Evolutionary conservation across 305 asterid species (phyloP), one percentile per base, ranked within the genome.

Genomic region (Stenogyne calaminthoides): DNA sequence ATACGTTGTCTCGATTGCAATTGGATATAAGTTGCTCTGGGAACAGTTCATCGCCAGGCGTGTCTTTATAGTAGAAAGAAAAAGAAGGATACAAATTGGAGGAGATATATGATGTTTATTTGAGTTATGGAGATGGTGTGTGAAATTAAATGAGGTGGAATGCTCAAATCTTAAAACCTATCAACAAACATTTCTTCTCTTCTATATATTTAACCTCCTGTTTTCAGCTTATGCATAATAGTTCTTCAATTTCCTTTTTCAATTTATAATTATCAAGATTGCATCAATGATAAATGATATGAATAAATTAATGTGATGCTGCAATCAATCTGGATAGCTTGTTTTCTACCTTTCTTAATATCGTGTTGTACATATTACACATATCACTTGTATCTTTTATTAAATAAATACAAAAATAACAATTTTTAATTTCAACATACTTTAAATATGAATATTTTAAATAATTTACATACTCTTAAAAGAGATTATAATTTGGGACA

Each of bases 11-110:
- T 40, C 85, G 90, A 72, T 71, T 93, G 84, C 94, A 89, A 60
- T 81, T 91, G 29, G 92, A 93, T 73, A 79, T 80, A 61, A 86
- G 91, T 80, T 80, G 95, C 85, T 84, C 95, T 3, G 95, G 89
- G 51, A 89, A 92, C 80, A 92, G 82, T 81, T 90, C 90, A 18
- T 85, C 97, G n/a, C 88, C 95, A 0, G 95, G 90, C 37, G 82
- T 90, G 72, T 92, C 96, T 18, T 90, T 93, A 14, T 90, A 86
- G 79, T 60, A 60, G 8, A 61, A n/a, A 25, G 25, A 51, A 67
- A 54, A 67, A 70, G 44, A 54, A 40, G 59, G 12, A 56, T 25
- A 54, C 54, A 34, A 66, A 55, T 55, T 67, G 66, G 51, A 73
- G 42, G 40, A 67, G 56, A n/a, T n/a, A n/a, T n/a, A 59, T 22